phyloP scores from a whole-genome alignment of 2,329 filamentous ascomycete genomes.

The Aspergillus sp. region DNA sequence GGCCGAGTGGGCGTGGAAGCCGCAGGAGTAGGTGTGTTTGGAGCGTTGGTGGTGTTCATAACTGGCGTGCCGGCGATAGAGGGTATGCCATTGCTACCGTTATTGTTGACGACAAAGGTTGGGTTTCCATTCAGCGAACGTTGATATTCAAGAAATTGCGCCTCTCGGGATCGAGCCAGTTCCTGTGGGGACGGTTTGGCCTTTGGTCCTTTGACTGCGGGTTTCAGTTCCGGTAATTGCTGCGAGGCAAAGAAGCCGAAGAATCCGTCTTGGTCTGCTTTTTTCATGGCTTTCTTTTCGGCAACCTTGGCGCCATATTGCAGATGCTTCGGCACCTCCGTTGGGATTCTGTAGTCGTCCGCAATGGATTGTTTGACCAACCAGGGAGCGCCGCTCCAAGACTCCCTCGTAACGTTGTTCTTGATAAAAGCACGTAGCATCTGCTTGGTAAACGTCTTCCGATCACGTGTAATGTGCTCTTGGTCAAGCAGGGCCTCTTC shows the following conservation, averaged over 20 bases:
- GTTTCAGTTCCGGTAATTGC: constrained; percentile 66
- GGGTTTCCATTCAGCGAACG: constrained; percentile 40
- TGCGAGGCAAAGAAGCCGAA: constrained; percentile 47
- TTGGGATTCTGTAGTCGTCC: constrained; percentile 75
- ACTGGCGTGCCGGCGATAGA: no score
- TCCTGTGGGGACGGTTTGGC: constrained; percentile 45
- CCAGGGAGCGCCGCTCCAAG: constrained; percentile 96
- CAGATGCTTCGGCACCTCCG: constrained; percentile 74
- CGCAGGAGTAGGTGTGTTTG: not conserved
- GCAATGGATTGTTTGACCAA: constrained; percentile 83
- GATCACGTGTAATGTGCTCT: constrained; percentile 74
- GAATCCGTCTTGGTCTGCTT: constrained; percentile 44
- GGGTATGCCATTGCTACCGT: constrained; percentile 5
- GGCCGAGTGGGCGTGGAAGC: constrained; percentile 22
- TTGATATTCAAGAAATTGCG: constrained; percentile 45
- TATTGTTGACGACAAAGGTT: constrained; percentile 29
- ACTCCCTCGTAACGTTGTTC: constrained; percentile 82
- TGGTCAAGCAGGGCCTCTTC: constrained; percentile 75
- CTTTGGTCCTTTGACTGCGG: constrained; percentile 64
- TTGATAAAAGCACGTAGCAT: constrained; percentile 92
- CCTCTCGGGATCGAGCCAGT: constrained; percentile 39
- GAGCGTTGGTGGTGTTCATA: not conserved
- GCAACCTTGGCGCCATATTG: constrained; percentile 72
- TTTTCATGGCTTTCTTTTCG: constrained; percentile 68
- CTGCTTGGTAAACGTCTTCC: constrained; percentile 89